Evolutionary conservation across 176 grass and related monocot genomes (phyloP), one percentile per base, ranked within the genome.

Genomic region (Carex myosuroides): DNA sequence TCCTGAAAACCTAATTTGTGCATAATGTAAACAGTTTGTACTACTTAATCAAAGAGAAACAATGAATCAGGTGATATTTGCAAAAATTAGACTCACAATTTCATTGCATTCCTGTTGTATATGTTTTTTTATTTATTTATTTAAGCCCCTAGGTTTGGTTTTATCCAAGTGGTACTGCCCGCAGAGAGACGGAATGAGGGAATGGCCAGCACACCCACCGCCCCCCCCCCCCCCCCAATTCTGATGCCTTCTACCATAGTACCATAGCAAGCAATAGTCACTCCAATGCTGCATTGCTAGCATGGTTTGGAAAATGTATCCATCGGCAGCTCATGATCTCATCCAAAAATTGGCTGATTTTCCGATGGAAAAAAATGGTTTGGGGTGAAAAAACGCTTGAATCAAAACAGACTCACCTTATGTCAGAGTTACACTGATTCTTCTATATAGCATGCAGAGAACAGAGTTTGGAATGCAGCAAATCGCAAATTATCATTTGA

Each of bases 1-100:
- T 56, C 84, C 60, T 52, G 1, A 39, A 12, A 8, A 12, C 60
- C 80, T 83, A 83, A 68, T 83, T 69, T 83, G 73, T 78, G 26
- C 73, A 78, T 13, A 32, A 76, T 55, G 72, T 3, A 33, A 78
- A 78, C 52, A 56, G 21, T 14, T 55, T 30, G 72, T 55, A 76
- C 12, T 32, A 55, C 42, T 50, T 44, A 75, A 52, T 53, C 42
- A 75, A 75, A 75, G 42, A 14, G 44, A 53, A 75, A 24, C 1
- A 75, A 3, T n/a, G 11, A 73, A 73, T 13, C 8, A 73, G 72
- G 48, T 75, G 22, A 48, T 4, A 78, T 32, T 56, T 70, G 30
- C 33, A 70, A 70, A 65, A 64, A 64, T 13, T 26, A 29, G 62
- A 13, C 42, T 11, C 41, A 26, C 42, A 14, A 14, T 74, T 53